These are phyloP conservation scores for Kwoniella pini DNA, from an alignment of 768 basidiomycete species.

Conservation along the genomic window DNA sequence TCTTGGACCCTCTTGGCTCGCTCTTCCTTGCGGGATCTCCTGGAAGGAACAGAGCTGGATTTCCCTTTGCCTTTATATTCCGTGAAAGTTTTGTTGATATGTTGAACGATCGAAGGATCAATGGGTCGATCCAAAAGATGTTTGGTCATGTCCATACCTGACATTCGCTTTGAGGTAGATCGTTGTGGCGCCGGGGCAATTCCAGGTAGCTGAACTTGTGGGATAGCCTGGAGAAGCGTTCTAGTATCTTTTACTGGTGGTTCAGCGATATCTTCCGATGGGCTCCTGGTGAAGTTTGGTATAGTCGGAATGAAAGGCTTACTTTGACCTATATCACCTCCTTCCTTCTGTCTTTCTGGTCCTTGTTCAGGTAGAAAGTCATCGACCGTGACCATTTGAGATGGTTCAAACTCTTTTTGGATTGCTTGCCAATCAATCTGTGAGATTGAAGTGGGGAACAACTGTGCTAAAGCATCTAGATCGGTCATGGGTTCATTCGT, in stretches of 20 bases:
- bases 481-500: background rate
- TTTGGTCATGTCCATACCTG: conserved; percentile 2
- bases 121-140: background rate
- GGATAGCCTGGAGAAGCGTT: no score
- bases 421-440: background rate
- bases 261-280: no score
- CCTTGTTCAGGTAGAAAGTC: background rate
- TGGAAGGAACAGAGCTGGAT: background rate
- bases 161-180: background rate
- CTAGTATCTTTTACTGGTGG: no score
- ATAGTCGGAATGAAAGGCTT: no score
- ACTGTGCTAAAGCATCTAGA: background rate
- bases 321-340: no score
- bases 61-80: no score
- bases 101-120: background rate
- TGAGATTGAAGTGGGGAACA: no score
- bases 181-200: background rate
- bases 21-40: background rate
- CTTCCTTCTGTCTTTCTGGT: background rate
- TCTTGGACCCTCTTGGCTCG: conserved; percentile 4
- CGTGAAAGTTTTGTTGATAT: background rate
- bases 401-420: background rate
- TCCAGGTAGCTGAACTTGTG: background rate
- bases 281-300: no score
- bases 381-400: background rate